Evolutionary conservation across 345 rosid species (phyloP).

Genomic region (Boechera divaricarpa): DNA sequence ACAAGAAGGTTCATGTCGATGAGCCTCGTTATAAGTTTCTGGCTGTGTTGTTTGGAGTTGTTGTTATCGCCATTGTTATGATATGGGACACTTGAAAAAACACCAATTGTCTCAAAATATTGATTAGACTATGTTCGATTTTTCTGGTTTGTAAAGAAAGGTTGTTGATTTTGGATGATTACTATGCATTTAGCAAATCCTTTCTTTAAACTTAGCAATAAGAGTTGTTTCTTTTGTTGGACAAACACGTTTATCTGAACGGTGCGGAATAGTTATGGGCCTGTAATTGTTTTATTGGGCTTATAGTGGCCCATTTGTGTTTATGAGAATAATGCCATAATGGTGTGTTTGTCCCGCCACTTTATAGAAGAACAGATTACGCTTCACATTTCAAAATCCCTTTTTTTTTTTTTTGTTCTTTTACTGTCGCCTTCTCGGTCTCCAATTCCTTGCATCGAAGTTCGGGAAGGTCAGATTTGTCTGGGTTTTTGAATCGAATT

Average conservation of each 20-base stretch:
- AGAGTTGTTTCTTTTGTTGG: no score
- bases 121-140: background rate
- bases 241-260: no score
- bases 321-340: background rate
- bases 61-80: conserved; percentile 72
- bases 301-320: background rate
- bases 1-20: conserved; percentile 40
- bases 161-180: background rate
- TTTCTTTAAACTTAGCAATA: no score
- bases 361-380: background rate
- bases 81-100: conserved; percentile 58
- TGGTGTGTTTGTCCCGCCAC: conserved; percentile 15
- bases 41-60: conserved; percentile 66
- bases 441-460: no score
- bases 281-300: background rate
- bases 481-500: background rate
- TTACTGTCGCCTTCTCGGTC: no score
- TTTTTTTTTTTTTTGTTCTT: background rate
- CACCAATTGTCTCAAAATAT: background rate
- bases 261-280: background rate
- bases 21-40: conserved; percentile 57
- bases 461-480: background rate
- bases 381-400: conserved; percentile 21
- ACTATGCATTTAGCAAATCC: no score
- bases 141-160: background rate